Percentiles rank a stretch among this genome's conserved stretches.
Conservation (phyloP, 306 rosid species). For the Quercus glauca region DNA sequence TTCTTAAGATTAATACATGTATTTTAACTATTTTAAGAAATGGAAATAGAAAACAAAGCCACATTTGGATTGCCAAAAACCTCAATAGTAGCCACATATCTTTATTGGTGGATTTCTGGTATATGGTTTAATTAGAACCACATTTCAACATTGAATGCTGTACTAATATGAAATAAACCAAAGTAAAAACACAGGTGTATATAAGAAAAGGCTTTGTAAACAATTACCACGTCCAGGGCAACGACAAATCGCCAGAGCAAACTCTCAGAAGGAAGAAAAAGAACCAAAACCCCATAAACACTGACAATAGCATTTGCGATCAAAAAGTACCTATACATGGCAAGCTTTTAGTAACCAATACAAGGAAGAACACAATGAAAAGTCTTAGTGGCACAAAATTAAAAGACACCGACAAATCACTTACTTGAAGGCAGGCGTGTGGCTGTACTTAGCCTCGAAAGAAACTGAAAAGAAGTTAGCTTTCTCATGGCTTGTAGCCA, state of each 20-base stretch:
- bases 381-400: background rate
- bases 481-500: constrained; percentile 72
- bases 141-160: background rate
- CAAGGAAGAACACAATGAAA: background rate
- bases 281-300: constrained; percentile 65
- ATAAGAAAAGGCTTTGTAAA: background rate
- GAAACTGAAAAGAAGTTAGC: constrained; percentile 33
- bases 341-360: constrained; percentile 8
- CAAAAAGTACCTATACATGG: constrained; percentile 57
- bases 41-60: too few species aligned
- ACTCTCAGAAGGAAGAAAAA: constrained; percentile 67
- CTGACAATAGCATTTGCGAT: constrained; percentile 61
- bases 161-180: background rate
- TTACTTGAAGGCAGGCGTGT: constrained; percentile 69
- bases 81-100: background rate
- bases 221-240: constrained; percentile 63
- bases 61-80: too few species aligned
- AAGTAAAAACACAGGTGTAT: background rate
- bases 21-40: too few species aligned
- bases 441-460: constrained; percentile 63
- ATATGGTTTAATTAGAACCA: background rate
- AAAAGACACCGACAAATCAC: constrained; percentile 8
- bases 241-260: constrained; percentile 73
- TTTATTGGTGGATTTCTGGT: background rate
- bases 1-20: background rate